These are phyloP conservation scores for Anisodus tanguticus DNA, from an alignment of 257 asterid genomes.

Conservation along the genomic window DNA sequence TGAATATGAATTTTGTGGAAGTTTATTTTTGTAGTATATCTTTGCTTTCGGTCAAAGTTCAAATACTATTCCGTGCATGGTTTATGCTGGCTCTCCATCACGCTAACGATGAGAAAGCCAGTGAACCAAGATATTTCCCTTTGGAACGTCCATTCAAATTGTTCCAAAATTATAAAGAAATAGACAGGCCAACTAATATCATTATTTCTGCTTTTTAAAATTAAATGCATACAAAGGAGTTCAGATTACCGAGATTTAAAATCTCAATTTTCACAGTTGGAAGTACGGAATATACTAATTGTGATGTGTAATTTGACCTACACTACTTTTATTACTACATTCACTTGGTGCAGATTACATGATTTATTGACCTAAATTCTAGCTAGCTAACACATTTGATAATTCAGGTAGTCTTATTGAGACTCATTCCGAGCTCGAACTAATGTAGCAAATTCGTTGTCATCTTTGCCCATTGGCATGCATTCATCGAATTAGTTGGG, in stretches of 20 bases:
- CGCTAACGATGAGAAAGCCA: neutral
- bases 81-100: constrained; percentile 9
- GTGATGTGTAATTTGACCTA: neutral
- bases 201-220: neutral
- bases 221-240: neutral
- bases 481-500: neutral
- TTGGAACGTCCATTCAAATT: neutral
- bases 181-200: constrained; percentile 11
- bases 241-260: neutral
- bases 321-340: neutral
- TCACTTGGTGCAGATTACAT: neutral
- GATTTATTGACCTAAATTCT: neutral
- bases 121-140: neutral
- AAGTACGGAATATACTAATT: neutral
- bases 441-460: neutral
- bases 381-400: too few species aligned
- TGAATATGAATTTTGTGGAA: neutral
- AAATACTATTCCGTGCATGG: neutral
- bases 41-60: neutral
- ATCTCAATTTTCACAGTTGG: neutral
- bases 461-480: neutral
- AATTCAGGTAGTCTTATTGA: neutral
- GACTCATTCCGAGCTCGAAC: neutral
- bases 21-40: neutral
- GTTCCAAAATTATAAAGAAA: neutral